phyloP scores from a whole-genome alignment of 495 filamentous ascomycete genomes.

The Lophiostoma macrostomum region DNA sequence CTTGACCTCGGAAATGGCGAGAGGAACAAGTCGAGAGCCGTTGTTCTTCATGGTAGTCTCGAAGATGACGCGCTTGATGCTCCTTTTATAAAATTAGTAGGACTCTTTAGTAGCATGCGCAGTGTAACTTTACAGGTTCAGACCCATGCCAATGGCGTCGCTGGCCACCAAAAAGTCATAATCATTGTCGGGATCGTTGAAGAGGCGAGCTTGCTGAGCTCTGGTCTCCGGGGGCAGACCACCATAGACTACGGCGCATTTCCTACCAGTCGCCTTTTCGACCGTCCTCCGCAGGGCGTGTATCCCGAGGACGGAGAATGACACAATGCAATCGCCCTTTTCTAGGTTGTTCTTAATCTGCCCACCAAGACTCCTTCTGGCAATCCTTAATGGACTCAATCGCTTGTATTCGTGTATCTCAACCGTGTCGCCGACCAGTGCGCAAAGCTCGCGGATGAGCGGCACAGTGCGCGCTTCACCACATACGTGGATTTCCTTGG shows the following conservation, averaged over 20 bases:
- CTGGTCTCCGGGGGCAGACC: constrained; percentile 87
- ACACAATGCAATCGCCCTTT: constrained; percentile 87
- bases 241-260: constrained; percentile 92
- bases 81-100: constrained; percentile 48
- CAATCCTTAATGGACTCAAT: constrained; percentile 70
- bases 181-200: constrained; percentile 91
- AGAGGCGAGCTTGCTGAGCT: constrained; percentile 82
- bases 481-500: constrained; percentile 87
- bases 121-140: constrained; percentile 66
- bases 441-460: constrained; percentile 75
- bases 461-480: constrained; percentile 82
- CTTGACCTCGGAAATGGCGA: constrained; percentile 77
- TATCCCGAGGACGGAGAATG: constrained; percentile 77
- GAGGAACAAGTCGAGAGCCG: constrained; percentile 47
- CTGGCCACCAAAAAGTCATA: constrained; percentile 93
- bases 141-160: constrained; percentile 96
- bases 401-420: constrained; percentile 77
- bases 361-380: constrained; percentile 58
- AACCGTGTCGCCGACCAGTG: constrained; percentile 76
- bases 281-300: constrained; percentile 77
- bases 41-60: constrained; percentile 69
- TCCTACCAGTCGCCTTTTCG: constrained; percentile 67
- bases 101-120: not conserved
- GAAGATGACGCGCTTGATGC: constrained; percentile 88
- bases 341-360: constrained; percentile 62